These are phyloP conservation scores for Hypoxylon sp. DNA, from an alignment of 2,329 filamentous ascomycete genomes.

Conservation along the genomic window DNA sequence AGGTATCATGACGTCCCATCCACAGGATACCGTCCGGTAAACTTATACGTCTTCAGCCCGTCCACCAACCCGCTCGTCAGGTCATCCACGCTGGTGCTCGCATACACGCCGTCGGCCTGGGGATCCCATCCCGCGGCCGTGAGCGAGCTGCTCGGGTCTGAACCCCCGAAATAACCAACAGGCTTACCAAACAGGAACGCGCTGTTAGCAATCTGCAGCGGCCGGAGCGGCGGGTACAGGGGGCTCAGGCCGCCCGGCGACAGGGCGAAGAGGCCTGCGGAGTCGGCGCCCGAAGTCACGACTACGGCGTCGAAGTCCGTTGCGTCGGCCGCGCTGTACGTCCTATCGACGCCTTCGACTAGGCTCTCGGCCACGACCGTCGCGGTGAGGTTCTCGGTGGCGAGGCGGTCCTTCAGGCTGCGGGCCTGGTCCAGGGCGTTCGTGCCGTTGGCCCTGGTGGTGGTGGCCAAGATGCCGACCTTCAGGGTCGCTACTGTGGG, in stretches of 20 bases:
- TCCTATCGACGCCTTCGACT: slow-evolving; percentile 68
- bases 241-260: slow-evolving; percentile 55
- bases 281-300: slow-evolving; percentile 67
- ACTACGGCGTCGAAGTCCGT: slow-evolving; percentile 75
- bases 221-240: slow-evolving; percentile 75
- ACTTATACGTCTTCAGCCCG: slow-evolving; percentile 76
- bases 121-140: slow-evolving; percentile 61
- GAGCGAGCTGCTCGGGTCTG: slow-evolving; percentile 53
- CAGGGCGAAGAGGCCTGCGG: slow-evolving; percentile 62
- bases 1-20: slow-evolving; percentile 58
- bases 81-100: slow-evolving; percentile 52
- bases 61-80: slow-evolving; percentile 66
- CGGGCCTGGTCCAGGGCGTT: slow-evolving; percentile 64
- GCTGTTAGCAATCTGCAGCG: slow-evolving; percentile 73
- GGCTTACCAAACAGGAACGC: slow-evolving; percentile 80
- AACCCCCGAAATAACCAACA: slow-evolving; percentile 70
- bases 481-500: slow-evolving; percentile 73
- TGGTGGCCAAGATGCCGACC: slow-evolving; percentile 72
- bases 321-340: slow-evolving; percentile 76
- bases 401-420: slow-evolving; percentile 65
- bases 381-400: slow-evolving; percentile 67
- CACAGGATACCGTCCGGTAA: slow-evolving; percentile 73
- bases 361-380: slow-evolving; percentile 74
- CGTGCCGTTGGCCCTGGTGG: slow-evolving; percentile 56
- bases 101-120: slow-evolving; percentile 61